Evolutionary conservation across 768 basidiomycete genomes (phyloP), one percentile per base, ranked within the genome.

Genomic region (Lactarius psammicola): DNA sequence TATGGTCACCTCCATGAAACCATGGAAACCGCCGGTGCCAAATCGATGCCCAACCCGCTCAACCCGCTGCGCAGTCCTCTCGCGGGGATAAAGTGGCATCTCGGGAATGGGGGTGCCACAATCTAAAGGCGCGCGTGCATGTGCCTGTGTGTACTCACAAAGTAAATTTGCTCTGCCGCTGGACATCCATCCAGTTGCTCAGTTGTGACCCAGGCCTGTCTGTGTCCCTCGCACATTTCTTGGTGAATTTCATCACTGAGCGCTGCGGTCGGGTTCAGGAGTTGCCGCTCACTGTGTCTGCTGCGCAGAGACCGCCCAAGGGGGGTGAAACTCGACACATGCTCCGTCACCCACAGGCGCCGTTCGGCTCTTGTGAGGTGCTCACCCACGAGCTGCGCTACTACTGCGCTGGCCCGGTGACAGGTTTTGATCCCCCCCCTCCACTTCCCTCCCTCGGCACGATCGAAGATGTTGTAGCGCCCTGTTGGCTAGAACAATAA

Each of bases 1-100:
- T 38, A 26, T 46, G 13, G 40, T 34, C n/a, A 26, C 60, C 49
- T 54, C 56, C 20, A 36, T 11, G 44, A 53, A 62, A 62, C 65
- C 61, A 66, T 66, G 49, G 61, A 28, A 63, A 66, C 65, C 38
- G 40, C 46, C 33, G 11, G 38, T n/a, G 18, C 38, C 20, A 62
- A 53, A 62, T 44, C 18, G 11, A 56, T 57, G 36, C 44, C 30
- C 59, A 30, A 23, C 38, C 30, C 7, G 33, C 38, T 30, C 59
- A 30, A 23, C 38, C 30, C 7, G 33, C 38, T 30, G 30, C 40
- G 9, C 46, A 26, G 34, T 49, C 49, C 59, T 56, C 59, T 30
- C 26, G 46, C 54, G 44, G 60, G 18, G 30, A 33, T 30, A 33
- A 1, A 31, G 54, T 18, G 42, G 53, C n/a, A n/a, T 23, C 33